A percentile compares a stretch with the other conserved stretches of the same genome.
These are phyloP conservation scores for Datura wrightii DNA, from an alignment of 257 asterid species.

Conservation along the genomic window DNA sequence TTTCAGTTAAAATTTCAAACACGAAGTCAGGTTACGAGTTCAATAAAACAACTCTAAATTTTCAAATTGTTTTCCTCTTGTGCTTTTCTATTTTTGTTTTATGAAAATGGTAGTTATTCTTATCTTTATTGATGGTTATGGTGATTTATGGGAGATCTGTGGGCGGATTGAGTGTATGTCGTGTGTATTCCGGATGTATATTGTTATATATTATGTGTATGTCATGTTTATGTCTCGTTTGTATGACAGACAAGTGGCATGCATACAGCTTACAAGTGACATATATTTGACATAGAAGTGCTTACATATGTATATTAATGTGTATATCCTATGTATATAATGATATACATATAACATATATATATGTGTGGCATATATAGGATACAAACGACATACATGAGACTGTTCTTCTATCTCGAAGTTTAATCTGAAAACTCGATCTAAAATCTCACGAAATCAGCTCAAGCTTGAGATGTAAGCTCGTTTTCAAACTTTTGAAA, in stretches of 20 bases:
- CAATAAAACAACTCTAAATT: neutral
- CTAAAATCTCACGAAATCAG: neutral
- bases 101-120: neutral
- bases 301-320: too few relatives aligned
- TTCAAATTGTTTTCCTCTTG: neutral
- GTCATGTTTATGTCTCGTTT: neutral
- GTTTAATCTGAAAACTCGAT: neutral
- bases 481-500: too few relatives aligned
- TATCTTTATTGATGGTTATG: neutral
- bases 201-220: neutral
- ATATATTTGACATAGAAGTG: too few relatives aligned
- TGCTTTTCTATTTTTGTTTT: neutral
- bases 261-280: neutral
- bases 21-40: neutral
- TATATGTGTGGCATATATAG: neutral
- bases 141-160: neutral
- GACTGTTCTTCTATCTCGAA: neutral
- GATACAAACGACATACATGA: neutral
- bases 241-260: neutral
- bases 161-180: neutral
- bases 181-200: neutral
- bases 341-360: too few relatives aligned
- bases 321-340: too few relatives aligned
- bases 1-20: neutral
- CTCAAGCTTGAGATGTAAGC: neutral